These are phyloP conservation scores for Hevea brasiliensis DNA, from an alignment of 345 rosid genomes.

Conservation along the genomic window DNA sequence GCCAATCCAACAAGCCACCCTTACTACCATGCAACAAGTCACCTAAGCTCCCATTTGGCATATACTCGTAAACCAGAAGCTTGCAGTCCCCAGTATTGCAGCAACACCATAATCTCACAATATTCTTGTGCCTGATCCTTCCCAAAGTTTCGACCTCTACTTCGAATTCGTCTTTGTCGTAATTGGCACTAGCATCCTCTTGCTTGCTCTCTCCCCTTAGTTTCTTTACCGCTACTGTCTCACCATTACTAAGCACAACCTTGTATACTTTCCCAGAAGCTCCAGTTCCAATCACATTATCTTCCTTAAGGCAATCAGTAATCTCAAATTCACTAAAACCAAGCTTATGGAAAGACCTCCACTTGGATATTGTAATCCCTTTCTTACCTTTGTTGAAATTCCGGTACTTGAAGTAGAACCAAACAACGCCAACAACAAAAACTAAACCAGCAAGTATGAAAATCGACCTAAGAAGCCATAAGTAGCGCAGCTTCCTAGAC, in stretches of 20 bases:
- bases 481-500: conserved; percentile 36
- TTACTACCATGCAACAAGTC: conserved; percentile 62
- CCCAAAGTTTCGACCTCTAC: conserved; percentile 83
- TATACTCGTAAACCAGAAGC: conserved; percentile 84
- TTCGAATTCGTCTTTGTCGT: conserved; percentile 53
- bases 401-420: conserved; percentile 57
- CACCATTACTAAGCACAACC: conserved; percentile 61
- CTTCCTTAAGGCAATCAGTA: conserved; percentile 54
- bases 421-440: conserved; percentile 54
- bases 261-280: conserved; percentile 84
- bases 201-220: conserved; percentile 42
- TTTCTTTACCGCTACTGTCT: conserved; percentile 86
- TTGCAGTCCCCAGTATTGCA: conserved; percentile 56
- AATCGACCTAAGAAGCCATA: conserved; percentile 64
- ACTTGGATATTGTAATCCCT: conserved; percentile 44
- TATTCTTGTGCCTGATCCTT: conserved; percentile 84
- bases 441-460: conserved; percentile 54
- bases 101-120: conserved; percentile 88
- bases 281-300: conserved; percentile 76
- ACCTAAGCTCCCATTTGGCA: conserved; percentile 90
- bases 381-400: conserved; percentile 47
- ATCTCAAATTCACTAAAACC: conserved; percentile 76
- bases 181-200: conserved; percentile 29
- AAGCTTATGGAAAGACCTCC: conserved; percentile 87
- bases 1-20: conserved; percentile 65